Evolutionary conservation across 2,329 filamentous ascomycete genomes (phyloP).

Genomic region (Elsinoe ampelina): DNA sequence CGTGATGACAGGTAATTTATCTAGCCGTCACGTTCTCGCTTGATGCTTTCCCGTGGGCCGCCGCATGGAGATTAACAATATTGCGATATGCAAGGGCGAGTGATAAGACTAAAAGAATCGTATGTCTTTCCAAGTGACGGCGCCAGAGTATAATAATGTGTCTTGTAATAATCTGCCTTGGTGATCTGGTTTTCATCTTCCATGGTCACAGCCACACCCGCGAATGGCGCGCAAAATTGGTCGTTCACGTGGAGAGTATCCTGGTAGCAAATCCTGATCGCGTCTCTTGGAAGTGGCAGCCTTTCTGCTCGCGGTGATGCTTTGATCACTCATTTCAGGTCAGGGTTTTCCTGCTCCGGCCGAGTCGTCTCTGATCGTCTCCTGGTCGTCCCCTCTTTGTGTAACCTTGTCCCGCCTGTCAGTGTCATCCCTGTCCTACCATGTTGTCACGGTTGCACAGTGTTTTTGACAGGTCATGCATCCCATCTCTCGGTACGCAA

Average conservation of each 20-base stretch:
- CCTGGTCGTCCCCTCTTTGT: neutral
- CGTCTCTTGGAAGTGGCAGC: neutral
- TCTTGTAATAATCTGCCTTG: neutral
- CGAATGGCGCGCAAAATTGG: neutral
- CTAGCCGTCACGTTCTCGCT: neutral
- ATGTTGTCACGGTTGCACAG: neutral
- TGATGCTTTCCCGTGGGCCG: neutral
- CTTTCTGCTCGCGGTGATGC: neutral
- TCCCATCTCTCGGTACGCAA: neutral
- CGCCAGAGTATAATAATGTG: neutral
- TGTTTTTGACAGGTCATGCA: neutral
- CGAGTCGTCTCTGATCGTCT: neutral
- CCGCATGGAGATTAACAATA: neutral
- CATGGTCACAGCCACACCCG: slow-evolving; percentile 7
- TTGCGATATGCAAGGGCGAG: slow-evolving; percentile 3
- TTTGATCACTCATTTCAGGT: neutral
- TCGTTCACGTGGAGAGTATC: neutral
- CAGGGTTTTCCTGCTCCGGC: neutral
- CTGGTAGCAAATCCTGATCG: neutral
- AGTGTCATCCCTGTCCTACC: neutral
- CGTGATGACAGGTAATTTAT: neutral
- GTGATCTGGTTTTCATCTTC: slow-evolving; percentile 1
- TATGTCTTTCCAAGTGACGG: neutral
- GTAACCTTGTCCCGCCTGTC: neutral
- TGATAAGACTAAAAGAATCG: neutral